Conservation (phyloP, 345 rosid species). For the Erucastrum elatum region DNA sequence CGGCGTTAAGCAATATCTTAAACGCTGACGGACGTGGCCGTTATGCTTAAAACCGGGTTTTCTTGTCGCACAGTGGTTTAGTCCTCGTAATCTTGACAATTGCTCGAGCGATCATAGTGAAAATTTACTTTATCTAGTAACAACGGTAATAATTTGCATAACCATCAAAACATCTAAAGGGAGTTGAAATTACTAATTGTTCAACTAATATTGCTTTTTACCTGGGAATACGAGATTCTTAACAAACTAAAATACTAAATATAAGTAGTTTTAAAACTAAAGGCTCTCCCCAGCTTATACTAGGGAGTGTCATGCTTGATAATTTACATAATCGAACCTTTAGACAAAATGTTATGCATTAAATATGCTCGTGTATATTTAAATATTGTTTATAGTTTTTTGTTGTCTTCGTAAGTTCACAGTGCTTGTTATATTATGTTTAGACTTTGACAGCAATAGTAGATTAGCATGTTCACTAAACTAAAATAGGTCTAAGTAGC, state of each 20-base stretch:
- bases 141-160: neutral
- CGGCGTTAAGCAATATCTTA: constrained; percentile 37
- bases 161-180: neutral
- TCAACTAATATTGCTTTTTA: neutral
- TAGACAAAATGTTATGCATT: neutral
- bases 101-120: neutral
- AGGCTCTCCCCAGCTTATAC: neutral
- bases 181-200: neutral
- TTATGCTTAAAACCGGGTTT: constrained; percentile 33
- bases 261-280: neutral
- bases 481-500: neutral
- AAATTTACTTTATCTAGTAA: neutral
- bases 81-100: neutral
- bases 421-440: constrained; percentile 6
- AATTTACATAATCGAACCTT: neutral
- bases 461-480: constrained; percentile 36
- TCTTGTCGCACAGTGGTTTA: constrained; percentile 27
- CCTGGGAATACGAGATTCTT: neutral
- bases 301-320: neutral
- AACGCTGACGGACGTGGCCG: constrained; percentile 44
- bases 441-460: constrained; percentile 3
- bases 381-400: neutral
- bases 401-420: constrained; percentile 7
- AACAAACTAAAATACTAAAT: neutral
- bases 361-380: neutral